These are phyloP conservation scores for Hypomyces perniciosus DNA, from an alignment of 2,329 filamentous ascomycete genomes.

Conservation along the genomic window DNA sequence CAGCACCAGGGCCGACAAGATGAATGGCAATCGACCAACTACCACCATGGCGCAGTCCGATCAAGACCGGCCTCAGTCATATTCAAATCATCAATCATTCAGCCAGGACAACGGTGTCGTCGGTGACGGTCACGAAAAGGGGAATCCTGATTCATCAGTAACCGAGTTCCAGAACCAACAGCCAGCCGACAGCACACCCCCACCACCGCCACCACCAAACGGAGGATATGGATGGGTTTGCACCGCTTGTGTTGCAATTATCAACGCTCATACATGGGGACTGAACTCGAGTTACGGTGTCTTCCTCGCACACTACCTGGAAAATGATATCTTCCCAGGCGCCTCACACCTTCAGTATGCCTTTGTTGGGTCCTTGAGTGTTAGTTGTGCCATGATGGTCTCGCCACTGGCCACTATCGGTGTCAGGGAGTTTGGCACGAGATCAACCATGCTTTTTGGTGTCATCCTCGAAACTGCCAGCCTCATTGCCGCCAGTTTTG, in stretches of 20 bases:
- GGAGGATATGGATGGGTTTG: conserved; percentile 53
- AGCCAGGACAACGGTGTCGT: not conserved
- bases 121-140: not conserved
- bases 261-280: conserved; percentile 71
- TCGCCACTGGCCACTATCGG: conserved; percentile 61
- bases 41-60: not conserved
- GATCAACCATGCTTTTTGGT: conserved; percentile 57
- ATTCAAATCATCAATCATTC: not conserved
- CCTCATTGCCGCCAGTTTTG: conserved; percentile 66
- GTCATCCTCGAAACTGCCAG: conserved; percentile 57
- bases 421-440: conserved; percentile 57
- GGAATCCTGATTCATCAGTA: not conserved
- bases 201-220: conserved; percentile 44
- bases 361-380: conserved; percentile 56
- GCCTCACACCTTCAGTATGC: conserved; percentile 63
- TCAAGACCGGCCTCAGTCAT: not conserved
- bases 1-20: not conserved
- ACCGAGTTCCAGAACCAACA: conserved; percentile 3
- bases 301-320: conserved; percentile 52
- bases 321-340: conserved; percentile 54
- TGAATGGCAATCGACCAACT: not conserved
- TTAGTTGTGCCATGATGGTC: conserved; percentile 51
- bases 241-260: conserved; percentile 34
- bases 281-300: conserved; percentile 51
- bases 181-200: conserved; percentile 9